These are phyloP conservation scores for Cladosporium oxysporum DNA, from an alignment of 2,329 filamentous ascomycete species.

Conservation along the genomic window DNA sequence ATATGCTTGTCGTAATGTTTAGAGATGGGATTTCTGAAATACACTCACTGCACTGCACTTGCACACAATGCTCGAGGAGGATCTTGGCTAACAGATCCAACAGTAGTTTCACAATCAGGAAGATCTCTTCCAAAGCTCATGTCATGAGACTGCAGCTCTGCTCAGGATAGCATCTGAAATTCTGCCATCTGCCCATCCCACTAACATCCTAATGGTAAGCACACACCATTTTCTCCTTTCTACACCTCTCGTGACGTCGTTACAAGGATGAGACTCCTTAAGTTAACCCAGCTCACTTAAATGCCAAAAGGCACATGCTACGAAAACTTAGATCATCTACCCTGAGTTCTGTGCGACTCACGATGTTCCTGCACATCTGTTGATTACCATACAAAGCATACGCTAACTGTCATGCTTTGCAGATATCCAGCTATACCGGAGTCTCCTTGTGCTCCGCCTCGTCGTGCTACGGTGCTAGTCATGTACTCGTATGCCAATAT, in stretches of 20 bases:
- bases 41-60: not conserved
- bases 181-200: not conserved
- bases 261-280: conserved; percentile 13
- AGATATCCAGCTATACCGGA: not conserved
- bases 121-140: not conserved
- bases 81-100: conserved; percentile 8
- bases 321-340: conserved; percentile 16
- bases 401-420: conserved; percentile 5
- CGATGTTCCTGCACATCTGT: not conserved
- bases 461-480: not conserved
- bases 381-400: not conserved
- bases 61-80: not conserved
- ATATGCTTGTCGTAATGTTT: conserved; percentile 54
- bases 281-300: conserved; percentile 17
- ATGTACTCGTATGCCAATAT: not conserved
- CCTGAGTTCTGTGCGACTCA: conserved; percentile 14
- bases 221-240: not conserved
- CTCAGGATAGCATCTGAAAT: not conserved
- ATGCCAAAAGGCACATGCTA: conserved; percentile 15
- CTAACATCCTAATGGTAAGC: conserved; percentile 6
- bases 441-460: not conserved
- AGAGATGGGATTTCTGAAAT: conserved; percentile 48
- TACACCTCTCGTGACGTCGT: conserved; percentile 9
- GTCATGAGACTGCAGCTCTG: not conserved
- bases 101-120: not conserved